phyloP scores from a whole-genome alignment of 441 rosid species.

The Macaranga tanarius region DNA sequence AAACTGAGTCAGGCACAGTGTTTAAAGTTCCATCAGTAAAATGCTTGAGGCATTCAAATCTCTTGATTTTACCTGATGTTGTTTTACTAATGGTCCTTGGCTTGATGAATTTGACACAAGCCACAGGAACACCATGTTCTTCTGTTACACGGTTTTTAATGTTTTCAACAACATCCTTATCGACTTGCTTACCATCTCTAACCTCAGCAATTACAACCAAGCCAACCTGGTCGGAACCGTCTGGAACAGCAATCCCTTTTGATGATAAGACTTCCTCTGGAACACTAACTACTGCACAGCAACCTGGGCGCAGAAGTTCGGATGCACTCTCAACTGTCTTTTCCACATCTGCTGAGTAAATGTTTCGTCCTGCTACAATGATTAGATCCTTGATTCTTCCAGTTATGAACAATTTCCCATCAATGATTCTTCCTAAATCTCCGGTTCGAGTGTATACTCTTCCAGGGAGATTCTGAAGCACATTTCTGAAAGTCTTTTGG shows the following conservation, averaged over 20 bases:
- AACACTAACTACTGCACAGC: constrained; percentile 72
- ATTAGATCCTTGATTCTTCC: constrained; percentile 84
- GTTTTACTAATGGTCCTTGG: constrained; percentile 71
- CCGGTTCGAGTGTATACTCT: constrained; percentile 62
- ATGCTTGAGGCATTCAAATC: constrained; percentile 68
- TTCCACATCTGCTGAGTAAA: constrained; percentile 70
- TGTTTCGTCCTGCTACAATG: constrained; percentile 68
- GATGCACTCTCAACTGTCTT: constrained; percentile 67
- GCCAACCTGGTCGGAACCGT: constrained; percentile 61
- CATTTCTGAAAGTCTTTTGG: constrained; percentile 50
- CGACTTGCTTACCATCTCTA: constrained; percentile 50
- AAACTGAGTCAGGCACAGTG: constrained; percentile 39
- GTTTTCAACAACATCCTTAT: constrained; percentile 38
- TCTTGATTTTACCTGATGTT: constrained; percentile 74
- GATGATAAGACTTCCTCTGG: constrained; percentile 59
- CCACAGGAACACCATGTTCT: constrained; percentile 61
- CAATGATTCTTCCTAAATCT: constrained; percentile 63
- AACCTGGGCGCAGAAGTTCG: constrained; percentile 62
- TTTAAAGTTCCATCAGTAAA: constrained; percentile 57
- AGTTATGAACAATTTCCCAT: constrained; percentile 59
- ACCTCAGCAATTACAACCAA: constrained; percentile 73
- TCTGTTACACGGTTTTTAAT: constrained; percentile 50
- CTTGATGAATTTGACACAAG: constrained; percentile 57
- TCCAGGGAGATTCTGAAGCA: constrained; percentile 39
- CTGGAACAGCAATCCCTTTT: constrained; percentile 57